Base-by-base conservation (phyloP, 306 rosid genomes). In the Acacia melanoxylon region DNA sequence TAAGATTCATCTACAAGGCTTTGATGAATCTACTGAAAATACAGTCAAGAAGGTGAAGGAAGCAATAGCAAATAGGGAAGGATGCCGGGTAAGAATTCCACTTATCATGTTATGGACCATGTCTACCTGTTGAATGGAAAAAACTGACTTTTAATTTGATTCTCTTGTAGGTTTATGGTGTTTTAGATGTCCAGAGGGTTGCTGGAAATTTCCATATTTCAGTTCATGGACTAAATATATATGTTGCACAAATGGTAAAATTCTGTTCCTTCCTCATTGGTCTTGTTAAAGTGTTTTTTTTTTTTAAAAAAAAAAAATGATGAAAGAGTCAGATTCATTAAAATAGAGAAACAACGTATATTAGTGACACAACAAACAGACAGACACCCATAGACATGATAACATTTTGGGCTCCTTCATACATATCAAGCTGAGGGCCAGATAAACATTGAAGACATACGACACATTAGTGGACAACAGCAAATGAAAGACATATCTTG, bases 151-250 rank as follows among this genome's bases (percentile, higher is more conserved):
- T 20, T 79, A 22, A 16, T 77, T 80, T 7, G 56, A 25, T 77
- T 74, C 79, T 25, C 72, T 82, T 90, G 90, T 90, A 94, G 98
- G 94, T 94, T 86, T 94, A 86, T 86, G 98, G 98, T 15, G 92
- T 90, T 87, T 88, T 94, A 86, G 98, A 94, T 88, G 98, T 94
- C 79, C 97, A 94, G 79, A 89, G 98, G 81, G 97, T 92, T 80
- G 98, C 98, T 77, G 97, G 98, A 78, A 94, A 94, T 86, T 94
- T 94, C 82, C 98, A 94, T 80, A 82, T 92, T 70, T 94, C 98
- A 76, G 94, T 94, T 76, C 98, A 94, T 72, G 98, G 98, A 65
- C 83, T 94, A 33, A 94, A 94, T 85, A 92, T 94, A 44, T 94
- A 91, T 75, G 97, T 91, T 74, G 98, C 98, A n/a, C 94, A 94